Evolutionary conservation across 2,329 filamentous ascomycete genomes (phyloP).

Genomic region (Colletotrichum sp.): DNA sequence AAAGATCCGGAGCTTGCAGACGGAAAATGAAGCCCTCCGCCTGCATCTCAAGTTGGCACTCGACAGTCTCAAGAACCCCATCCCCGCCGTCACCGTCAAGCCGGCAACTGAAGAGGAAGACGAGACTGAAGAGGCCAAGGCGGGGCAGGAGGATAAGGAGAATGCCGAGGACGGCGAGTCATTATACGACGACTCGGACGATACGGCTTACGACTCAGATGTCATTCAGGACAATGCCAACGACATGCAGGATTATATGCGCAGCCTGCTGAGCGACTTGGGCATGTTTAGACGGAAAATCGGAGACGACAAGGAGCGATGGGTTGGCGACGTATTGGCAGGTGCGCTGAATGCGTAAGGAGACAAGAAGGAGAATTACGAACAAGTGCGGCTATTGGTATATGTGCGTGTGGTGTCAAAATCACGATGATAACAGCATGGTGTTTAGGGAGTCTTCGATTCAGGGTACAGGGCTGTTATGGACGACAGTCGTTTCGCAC

Average conservation of each 20-base stretch:
- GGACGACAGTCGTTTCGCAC: neutral
- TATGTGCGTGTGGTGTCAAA: neutral
- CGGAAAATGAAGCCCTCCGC: constrained; percentile 87
- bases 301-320: constrained; percentile 78
- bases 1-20: constrained; percentile 89
- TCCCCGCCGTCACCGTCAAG: constrained; percentile 62
- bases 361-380: neutral
- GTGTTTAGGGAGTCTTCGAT: constrained; percentile 22
- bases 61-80: constrained; percentile 88
- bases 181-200: constrained; percentile 44
- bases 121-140: constrained; percentile 4
- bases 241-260: constrained; percentile 84
- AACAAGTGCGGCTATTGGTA: neutral
- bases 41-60: constrained; percentile 88
- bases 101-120: neutral
- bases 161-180: constrained; percentile 66
- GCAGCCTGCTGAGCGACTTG: constrained; percentile 81
- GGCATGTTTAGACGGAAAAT: constrained; percentile 85
- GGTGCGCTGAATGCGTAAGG: constrained; percentile 44
- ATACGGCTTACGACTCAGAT: constrained; percentile 42
- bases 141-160: constrained; percentile 45
- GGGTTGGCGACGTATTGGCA: constrained; percentile 65
- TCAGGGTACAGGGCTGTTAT: neutral
- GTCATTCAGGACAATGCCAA: constrained; percentile 59
- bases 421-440: constrained; percentile 20